A percentile compares a stretch with the other conserved stretches of the same genome.
Conservation (phyloP, 371 early-diverging fungal genomes). For the Rhizopus microsporus region DNA sequence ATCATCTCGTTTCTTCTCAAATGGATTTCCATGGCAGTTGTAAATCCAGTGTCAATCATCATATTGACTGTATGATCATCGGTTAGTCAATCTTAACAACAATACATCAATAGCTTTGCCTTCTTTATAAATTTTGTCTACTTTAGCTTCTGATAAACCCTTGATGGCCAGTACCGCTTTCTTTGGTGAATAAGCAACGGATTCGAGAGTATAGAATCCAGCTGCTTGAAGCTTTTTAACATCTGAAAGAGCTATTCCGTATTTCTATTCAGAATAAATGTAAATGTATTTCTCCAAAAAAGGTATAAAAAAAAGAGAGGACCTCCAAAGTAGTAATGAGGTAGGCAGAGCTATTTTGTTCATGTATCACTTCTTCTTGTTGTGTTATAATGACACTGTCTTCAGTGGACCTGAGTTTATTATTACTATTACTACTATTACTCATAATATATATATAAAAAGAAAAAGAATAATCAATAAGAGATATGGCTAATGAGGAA, state of each 20-base stretch:
- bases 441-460: not conserved
- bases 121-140: slow-evolving; percentile 94
- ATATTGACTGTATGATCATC: slow-evolving; percentile 61
- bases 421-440: no score
- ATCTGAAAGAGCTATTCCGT: slow-evolving; percentile 76
- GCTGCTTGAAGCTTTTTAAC: slow-evolving; percentile 84
- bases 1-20: slow-evolving; percentile 80
- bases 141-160: slow-evolving; percentile 96
- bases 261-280: slow-evolving; percentile 48
- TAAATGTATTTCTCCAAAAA: not conserved
- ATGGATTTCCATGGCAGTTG: slow-evolving; percentile 92
- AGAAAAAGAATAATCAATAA: not conserved
- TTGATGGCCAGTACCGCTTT: slow-evolving; percentile 91
- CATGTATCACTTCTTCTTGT: slow-evolving; percentile 3
- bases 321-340: slow-evolving; percentile 11
- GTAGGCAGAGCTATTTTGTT: slow-evolving; percentile 3
- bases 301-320: not conserved
- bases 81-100: not conserved
- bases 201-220: slow-evolving; percentile 92
- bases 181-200: slow-evolving; percentile 93
- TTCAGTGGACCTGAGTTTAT: not conserved
- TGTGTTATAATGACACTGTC: not conserved
- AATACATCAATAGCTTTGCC: slow-evolving; percentile 41
- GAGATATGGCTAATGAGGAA: not conserved
- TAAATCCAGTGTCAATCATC: slow-evolving; percentile 94